phyloP scores from a whole-genome alignment of 306 rosid genomes.

The Vachellia pachyceras region DNA sequence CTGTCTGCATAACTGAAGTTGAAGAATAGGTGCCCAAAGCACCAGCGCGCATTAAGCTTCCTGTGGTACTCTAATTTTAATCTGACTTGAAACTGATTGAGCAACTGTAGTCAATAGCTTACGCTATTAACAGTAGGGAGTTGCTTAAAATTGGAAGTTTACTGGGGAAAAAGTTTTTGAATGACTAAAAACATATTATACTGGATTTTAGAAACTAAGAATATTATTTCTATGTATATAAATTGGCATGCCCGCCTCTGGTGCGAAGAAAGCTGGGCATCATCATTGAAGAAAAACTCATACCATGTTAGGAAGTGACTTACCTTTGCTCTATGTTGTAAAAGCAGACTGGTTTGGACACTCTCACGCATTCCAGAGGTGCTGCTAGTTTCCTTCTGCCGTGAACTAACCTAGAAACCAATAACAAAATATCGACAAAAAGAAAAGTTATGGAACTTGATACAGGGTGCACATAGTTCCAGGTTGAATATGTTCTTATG shows the following conservation, averaged over 20 bases:
- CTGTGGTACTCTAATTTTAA: conserved; percentile 12
- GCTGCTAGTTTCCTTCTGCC: conserved; percentile 98
- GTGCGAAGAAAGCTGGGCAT: neutral
- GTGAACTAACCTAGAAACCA: conserved; percentile 84
- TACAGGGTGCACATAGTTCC: conserved; percentile 25
- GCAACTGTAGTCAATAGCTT: conserved; percentile 27
- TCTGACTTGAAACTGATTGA: conserved; percentile 29
- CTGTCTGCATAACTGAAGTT: conserved; percentile 6
- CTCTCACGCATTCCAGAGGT: conserved; percentile 94
- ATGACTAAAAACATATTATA: conserved; percentile 5
- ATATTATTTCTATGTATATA: neutral
- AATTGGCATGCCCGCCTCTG: conserved; percentile 10
- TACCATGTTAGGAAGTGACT: conserved; percentile 13
- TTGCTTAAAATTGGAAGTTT: conserved; percentile 21
- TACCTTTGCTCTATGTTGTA: conserved; percentile 96
- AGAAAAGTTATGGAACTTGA: conserved; percentile 18
- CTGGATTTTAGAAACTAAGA: neutral
- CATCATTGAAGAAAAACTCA: conserved; percentile 29
- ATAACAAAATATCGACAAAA: no score
- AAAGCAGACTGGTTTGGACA: conserved; percentile 93
- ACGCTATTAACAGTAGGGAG: neutral
- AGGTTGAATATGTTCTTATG: conserved; percentile 25
- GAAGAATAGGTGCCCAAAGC: conserved; percentile 1
- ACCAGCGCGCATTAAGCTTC: neutral
- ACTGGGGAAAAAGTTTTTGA: conserved; percentile 6